phyloP scores from a whole-genome alignment of 345 rosid species.

The Erodium maritimum region DNA sequence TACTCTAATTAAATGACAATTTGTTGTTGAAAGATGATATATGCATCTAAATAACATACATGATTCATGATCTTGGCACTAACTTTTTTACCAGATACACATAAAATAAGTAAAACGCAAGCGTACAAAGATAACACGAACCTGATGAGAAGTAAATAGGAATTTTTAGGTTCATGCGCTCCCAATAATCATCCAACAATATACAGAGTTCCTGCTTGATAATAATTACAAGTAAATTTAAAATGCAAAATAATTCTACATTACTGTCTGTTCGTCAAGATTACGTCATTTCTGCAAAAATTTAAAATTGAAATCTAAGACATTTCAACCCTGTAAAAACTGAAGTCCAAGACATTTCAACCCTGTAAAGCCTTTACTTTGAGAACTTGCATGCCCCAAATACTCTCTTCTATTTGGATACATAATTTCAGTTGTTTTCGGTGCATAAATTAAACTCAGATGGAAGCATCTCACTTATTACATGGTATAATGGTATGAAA shows the following conservation, averaged over 20 bases:
- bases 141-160: constrained; percentile 97
- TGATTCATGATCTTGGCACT: neutral
- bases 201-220: constrained; percentile 65
- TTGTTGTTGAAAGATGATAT: neutral
- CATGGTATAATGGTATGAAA: too few relatives aligned
- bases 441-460: too few relatives aligned
- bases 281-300: neutral
- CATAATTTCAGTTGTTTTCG: too few relatives aligned
- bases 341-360: too few relatives aligned
- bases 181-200: constrained; percentile 95
- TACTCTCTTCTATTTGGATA: too few relatives aligned
- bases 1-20: neutral
- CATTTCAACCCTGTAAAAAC: neutral
- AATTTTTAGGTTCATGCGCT: constrained; percentile 80
- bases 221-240: neutral
- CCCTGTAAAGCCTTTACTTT: too few relatives aligned
- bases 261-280: neutral
- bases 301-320: neutral
- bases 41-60: too few relatives aligned
- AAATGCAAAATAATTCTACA: neutral
- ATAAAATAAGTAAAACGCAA: neutral
- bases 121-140: constrained; percentile 16
- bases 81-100: too few relatives aligned
- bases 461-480: too few relatives aligned
- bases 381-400: too few relatives aligned